Evolutionary conservation across 305 asterid species (phyloP).

Genomic region (Fraxinus sp.): DNA sequence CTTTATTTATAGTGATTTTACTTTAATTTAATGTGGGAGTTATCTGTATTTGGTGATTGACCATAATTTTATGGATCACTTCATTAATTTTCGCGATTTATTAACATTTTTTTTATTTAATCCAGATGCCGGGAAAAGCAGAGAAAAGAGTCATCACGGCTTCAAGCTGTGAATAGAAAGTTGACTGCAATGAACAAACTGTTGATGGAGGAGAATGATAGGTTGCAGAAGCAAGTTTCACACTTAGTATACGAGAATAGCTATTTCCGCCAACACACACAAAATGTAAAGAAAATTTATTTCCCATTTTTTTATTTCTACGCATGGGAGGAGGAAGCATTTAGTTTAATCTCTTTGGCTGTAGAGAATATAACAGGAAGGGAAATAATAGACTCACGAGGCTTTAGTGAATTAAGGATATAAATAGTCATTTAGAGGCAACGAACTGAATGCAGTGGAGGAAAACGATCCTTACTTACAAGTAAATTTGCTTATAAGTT

Average conservation of each 20-base stretch:
- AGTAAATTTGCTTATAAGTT: not conserved
- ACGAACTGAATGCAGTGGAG: not conserved
- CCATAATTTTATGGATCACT: not conserved
- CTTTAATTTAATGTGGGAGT: not conserved
- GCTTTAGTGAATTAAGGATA: not conserved
- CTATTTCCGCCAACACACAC: constrained; percentile 79
- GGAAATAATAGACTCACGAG: not conserved
- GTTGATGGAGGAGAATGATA: constrained; percentile 97
- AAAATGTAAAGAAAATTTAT: constrained; percentile 47
- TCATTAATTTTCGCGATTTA: not conserved
- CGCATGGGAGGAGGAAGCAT: not conserved
- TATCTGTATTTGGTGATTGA: not conserved
- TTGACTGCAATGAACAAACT: constrained; percentile 89
- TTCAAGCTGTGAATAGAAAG: constrained; percentile 86
- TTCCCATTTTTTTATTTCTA: not conserved
- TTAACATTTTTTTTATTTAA: not conserved
- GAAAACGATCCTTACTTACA: not conserved
- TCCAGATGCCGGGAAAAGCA: constrained; percentile 92
- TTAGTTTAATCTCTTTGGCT: not conserved
- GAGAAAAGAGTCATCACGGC: constrained; percentile 87
- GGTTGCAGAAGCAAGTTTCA: constrained; percentile 94
- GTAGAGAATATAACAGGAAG: not conserved
- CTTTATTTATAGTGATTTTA: not conserved
- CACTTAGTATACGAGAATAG: constrained; percentile 86
- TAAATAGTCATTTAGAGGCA: not conserved